Base-by-base conservation (phyloP, 495 filamentous ascomycete species). In the Cudoniella acicularis region DNA sequence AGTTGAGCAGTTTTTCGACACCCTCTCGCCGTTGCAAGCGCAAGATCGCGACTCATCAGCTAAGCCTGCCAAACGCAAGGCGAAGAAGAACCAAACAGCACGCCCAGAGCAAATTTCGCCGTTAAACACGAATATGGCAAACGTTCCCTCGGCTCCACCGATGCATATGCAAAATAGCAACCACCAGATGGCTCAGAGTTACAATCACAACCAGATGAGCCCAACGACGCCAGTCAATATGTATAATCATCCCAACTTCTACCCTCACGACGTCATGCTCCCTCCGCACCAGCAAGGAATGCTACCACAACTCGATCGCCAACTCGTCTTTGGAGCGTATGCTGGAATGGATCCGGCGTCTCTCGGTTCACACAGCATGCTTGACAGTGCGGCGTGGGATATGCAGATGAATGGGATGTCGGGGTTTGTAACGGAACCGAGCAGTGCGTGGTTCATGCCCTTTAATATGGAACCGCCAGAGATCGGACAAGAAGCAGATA, bases 1-100 rank as follows among this genome's bases (percentile, higher is more conserved):
- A 25, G 91, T 96, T 24, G 94, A 97, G 64, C 91, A 97, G 63
- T 96, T 96, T 73, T 96, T 98, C 70, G 86, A 90, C 52, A 89
- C 84, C 58, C 78, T 94, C 20, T 89, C 89, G 0, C 85, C 89
- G 1, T 81, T 82, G 2, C 50, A 42, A 42, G 52, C 62, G 17
- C 76, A 80, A 48, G 81, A 85, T 50, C 66, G 76, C 10, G 73
- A 58, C n/a, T 46, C 41, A n/a, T n/a, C n/a, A 1, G 36, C 26
- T 13, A 67, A 45, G 57, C 70, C 22, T 41, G n/a, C 57, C 24
- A 67, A 67, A 54, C 54, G 61, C 6, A 63, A 62, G 43, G 18
- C 30, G 17, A 64, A 60, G 53, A 62, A 62, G 43, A 42, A 18
- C 4, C 46, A 27, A 25, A 27, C 50, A 23, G 18, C 21, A 42